phyloP scores from a whole-genome alignment of 768 basidiomycete genomes.

The Galerina sulciceps region DNA sequence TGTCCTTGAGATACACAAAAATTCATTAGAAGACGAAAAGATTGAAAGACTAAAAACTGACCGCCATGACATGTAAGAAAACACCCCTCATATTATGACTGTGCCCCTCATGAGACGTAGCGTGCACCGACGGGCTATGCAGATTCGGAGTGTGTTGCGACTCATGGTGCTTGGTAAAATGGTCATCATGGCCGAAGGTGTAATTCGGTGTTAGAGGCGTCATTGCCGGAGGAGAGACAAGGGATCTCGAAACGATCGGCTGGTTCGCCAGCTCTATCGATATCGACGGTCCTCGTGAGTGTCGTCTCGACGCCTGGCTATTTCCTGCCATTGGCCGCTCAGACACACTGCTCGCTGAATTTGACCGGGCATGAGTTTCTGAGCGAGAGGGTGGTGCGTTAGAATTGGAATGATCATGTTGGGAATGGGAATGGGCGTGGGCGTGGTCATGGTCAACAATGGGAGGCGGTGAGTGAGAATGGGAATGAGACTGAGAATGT shows the following conservation, averaged over 20 bases:
- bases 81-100: conserved; percentile 99
- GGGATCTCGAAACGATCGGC: not conserved
- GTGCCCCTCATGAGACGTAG: conserved; percentile 74
- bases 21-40: not conserved
- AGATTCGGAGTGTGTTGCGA: conserved; percentile 41
- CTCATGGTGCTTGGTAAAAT: conserved; percentile 53
- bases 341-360: conserved; percentile 18
- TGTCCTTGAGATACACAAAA: conserved; percentile 59
- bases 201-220: conserved; percentile 76
- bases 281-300: conserved; percentile 26
- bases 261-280: conserved; percentile 17
- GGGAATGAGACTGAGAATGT: conserved; percentile 22
- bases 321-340: conserved; percentile 14
- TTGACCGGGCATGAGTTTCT: conserved; percentile 48
- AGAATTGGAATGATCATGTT: conserved; percentile 10
- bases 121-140: conserved; percentile 32
- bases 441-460: conserved; percentile 35
- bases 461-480: conserved; percentile 14
- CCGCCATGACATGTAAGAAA: conserved; percentile 96
- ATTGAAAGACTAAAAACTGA: conserved; percentile 37
- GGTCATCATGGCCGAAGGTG: conserved; percentile 53
- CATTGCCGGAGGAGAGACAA: conserved; percentile 1
- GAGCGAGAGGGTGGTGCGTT: not conserved
- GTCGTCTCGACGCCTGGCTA: conserved; percentile 17
- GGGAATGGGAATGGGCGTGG: conserved; percentile 72